Conservation (phyloP, 495 filamentous ascomycete species). For the Choiromyces venosus region DNA sequence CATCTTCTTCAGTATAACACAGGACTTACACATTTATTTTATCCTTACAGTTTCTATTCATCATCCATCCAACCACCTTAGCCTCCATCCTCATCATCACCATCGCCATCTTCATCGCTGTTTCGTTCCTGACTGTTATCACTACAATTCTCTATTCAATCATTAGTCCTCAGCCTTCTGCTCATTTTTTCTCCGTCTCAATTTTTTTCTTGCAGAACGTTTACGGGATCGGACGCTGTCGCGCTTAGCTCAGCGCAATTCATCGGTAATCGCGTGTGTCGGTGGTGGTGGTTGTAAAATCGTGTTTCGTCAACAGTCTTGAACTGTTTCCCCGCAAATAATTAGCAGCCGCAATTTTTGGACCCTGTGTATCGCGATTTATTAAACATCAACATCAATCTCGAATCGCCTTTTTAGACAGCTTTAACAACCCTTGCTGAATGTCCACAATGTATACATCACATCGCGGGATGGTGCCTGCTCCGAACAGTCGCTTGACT, state of each 20-base stretch:
- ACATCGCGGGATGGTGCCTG: conserved; percentile 75
- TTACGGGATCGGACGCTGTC: conserved; percentile 25
- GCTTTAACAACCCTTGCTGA: conserved; percentile 22
- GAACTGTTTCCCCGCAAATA: conserved; percentile 18
- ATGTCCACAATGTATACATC: conserved; percentile 80
- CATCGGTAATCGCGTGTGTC: conserved; percentile 15
- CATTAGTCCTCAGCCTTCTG: neutral
- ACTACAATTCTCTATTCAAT: conserved; percentile 24
- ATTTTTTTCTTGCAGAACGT: conserved; percentile 18
- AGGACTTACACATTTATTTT: neutral
- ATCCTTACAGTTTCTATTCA: conserved; percentile 1
- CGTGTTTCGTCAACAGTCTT: conserved; percentile 21
- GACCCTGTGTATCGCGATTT: conserved; percentile 21
- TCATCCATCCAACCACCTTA: conserved; percentile 4
- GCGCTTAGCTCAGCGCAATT: conserved; percentile 26
- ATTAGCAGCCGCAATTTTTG: conserved; percentile 8
- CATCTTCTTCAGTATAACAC: neutral
- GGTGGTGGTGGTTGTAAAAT: conserved; percentile 24
- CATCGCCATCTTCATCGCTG: conserved; percentile 3
- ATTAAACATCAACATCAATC: conserved; percentile 4
- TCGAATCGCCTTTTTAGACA: conserved; percentile 10
- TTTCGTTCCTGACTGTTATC: conserved; percentile 16
- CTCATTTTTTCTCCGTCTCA: neutral
- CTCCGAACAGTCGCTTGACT: conserved; percentile 68
- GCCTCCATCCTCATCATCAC: conserved; percentile 5